Conservation (phyloP, 306 rosid species). For the Prunus mume region DNA sequence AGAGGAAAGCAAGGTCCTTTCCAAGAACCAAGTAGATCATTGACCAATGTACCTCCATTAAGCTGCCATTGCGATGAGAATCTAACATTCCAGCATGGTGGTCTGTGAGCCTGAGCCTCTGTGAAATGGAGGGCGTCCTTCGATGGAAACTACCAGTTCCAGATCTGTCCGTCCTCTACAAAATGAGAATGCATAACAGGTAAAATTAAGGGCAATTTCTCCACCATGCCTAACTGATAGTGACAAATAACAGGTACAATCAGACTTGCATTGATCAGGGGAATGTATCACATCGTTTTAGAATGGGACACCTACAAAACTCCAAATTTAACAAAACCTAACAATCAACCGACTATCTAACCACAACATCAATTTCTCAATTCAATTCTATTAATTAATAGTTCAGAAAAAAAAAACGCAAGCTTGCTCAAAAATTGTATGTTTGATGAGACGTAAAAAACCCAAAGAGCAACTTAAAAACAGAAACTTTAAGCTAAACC, state of each 20-base stretch:
- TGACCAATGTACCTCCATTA: slow-evolving; percentile 73
- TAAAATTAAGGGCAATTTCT: not conserved
- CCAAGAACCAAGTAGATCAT: not conserved
- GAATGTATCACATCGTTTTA: not conserved
- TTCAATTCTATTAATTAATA: too few relatives aligned
- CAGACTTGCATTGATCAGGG: not conserved
- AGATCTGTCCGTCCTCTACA: slow-evolving; percentile 88
- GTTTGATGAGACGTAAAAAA: not conserved
- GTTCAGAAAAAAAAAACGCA: not conserved
- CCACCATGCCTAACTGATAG: not conserved
- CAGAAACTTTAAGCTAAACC: not conserved
- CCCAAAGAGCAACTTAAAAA: not conserved
- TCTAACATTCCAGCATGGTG: slow-evolving; percentile 60
- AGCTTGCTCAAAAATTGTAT: not conserved
- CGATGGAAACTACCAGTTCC: slow-evolving; percentile 80
- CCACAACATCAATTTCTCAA: not conserved
- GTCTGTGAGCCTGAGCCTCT: slow-evolving; percentile 56
- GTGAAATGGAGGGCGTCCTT: slow-evolving; percentile 67
- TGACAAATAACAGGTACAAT: not conserved
- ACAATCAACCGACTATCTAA: not conserved
- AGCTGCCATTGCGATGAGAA: slow-evolving; percentile 73
- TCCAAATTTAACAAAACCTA: slow-evolving; percentile 1
- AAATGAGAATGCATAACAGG: not conserved
- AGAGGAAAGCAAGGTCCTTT: not conserved
- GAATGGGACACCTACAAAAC: not conserved